Evolutionary conservation across 257 asterid genomes (phyloP).

Genomic region (Solanum megistacrolobum): DNA sequence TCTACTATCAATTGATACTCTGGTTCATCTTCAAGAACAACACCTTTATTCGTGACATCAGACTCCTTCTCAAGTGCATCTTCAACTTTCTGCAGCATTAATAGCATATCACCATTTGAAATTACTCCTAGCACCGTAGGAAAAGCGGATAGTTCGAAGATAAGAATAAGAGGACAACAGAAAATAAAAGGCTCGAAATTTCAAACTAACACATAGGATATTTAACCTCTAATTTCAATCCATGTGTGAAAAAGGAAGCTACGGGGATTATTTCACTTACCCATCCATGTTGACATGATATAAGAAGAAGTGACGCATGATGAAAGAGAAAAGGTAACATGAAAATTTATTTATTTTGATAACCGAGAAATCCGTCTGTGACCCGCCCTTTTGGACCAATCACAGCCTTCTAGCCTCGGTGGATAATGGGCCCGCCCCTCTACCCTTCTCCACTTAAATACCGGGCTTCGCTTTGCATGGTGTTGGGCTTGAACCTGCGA

Average conservation of each 20-base stretch:
- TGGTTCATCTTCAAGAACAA: conserved; percentile 84
- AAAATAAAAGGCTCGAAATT: not conserved
- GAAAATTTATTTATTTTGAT: too few relatives aligned
- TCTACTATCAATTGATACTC: conserved; percentile 94
- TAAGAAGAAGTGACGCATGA: not conserved
- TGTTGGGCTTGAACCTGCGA: too few relatives aligned
- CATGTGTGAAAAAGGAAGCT: not conserved
- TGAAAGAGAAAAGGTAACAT: not conserved
- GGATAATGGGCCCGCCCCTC: too few relatives aligned
- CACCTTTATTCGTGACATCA: conserved; percentile 39
- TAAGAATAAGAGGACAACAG: not conserved
- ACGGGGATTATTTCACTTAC: not conserved
- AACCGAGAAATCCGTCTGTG: too few relatives aligned
- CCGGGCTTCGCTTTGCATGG: too few relatives aligned
- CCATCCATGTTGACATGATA: not conserved
- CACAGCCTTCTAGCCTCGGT: too few relatives aligned
- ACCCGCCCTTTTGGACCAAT: too few relatives aligned
- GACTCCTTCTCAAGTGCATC: conserved; percentile 65
- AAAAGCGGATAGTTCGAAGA: not conserved
- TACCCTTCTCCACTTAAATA: too few relatives aligned
- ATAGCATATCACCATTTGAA: not conserved
- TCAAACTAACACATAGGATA: not conserved
- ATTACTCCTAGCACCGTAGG: not conserved
- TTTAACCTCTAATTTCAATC: not conserved
- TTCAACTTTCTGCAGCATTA: conserved; percentile 72